These are phyloP conservation scores for Nematocida sp. DNA, from an alignment of 371 early-diverging fungal genomes.

Conservation along the genomic window DNA sequence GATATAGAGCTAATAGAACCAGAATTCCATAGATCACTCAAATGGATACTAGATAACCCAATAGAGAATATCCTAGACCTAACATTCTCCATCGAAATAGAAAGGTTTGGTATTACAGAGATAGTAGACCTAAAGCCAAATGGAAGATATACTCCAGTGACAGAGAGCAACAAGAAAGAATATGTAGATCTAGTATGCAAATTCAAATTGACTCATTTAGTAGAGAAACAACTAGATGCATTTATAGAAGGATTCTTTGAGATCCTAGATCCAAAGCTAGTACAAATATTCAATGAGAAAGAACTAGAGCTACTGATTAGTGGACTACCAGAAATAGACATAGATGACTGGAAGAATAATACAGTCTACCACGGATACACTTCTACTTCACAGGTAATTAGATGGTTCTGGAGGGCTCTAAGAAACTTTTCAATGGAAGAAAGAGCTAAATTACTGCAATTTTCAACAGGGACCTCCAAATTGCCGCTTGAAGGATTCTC, in stretches of 20 bases:
- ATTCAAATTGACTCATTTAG: slow-evolving; percentile 75
- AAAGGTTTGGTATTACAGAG: slow-evolving; percentile 78
- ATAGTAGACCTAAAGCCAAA: slow-evolving; percentile 77
- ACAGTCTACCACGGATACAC: slow-evolving; percentile 86
- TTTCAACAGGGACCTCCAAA: slow-evolving; percentile 91
- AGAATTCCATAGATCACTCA: slow-evolving; percentile 84
- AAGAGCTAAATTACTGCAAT: slow-evolving; percentile 87
- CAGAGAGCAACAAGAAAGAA: slow-evolving; percentile 87
- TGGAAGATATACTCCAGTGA: slow-evolving; percentile 81
- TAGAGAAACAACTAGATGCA: slow-evolving; percentile 80
- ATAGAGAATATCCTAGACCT: slow-evolving; percentile 85
- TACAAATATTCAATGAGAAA: slow-evolving; percentile 90
- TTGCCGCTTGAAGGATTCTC: slow-evolving; percentile 91
- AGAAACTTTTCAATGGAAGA: slow-evolving; percentile 90
- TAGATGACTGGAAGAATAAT: slow-evolving; percentile 96
- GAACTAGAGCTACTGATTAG: slow-evolving; percentile 92
- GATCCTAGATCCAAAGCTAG: slow-evolving; percentile 76
- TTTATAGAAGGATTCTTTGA: slow-evolving; percentile 90
- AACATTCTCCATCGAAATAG: slow-evolving; percentile 82
- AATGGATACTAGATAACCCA: slow-evolving; percentile 90
- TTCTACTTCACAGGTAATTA: slow-evolving; percentile 74
- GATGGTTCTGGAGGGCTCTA: slow-evolving; percentile 97
- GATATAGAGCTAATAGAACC: slow-evolving; percentile 94
- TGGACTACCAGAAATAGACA: slow-evolving; percentile 89
- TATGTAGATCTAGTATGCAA: slow-evolving; percentile 82